These are phyloP conservation scores for Phyllosticta ampelicida DNA, from an alignment of 2,329 filamentous ascomycete species.

Conservation along the genomic window DNA sequence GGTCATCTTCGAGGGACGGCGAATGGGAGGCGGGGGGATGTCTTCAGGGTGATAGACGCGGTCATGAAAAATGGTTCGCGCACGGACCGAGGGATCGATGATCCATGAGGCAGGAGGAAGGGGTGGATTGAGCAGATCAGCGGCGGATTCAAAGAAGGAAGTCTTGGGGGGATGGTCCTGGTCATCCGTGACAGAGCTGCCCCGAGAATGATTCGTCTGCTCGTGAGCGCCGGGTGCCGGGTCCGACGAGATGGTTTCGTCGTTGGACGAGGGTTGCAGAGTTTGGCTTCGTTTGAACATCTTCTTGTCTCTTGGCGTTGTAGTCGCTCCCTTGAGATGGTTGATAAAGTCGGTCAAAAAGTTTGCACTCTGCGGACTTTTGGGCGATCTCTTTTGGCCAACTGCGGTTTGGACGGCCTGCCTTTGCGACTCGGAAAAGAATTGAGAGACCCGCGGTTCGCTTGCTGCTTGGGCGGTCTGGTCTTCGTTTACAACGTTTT, in stretches of 20 bases:
- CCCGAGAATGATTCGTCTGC: conserved; percentile 1
- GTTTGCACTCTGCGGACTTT: not conserved
- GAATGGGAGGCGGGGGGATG: conserved; percentile 67
- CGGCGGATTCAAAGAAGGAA: conserved; percentile 88
- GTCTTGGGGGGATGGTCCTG: conserved; percentile 72
- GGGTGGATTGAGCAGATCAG: conserved; percentile 83
- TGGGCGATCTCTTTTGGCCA: conserved; percentile 22
- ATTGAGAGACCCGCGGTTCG: conserved; percentile 22
- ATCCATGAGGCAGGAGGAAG: conserved; percentile 73
- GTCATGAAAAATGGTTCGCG: conserved; percentile 92
- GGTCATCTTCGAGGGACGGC: conserved; percentile 21
- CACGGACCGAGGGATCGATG: conserved; percentile 68
- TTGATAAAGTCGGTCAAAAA: conserved; percentile 6
- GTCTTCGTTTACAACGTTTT: conserved; percentile 56
- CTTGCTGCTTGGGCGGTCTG: conserved; percentile 37
- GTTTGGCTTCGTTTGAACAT: conserved; percentile 59
- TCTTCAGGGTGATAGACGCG: conserved; percentile 88
- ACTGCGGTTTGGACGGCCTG: conserved; percentile 28
- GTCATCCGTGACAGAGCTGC: conserved; percentile 32
- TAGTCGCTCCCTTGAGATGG: conserved; percentile 42
- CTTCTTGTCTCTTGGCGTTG: conserved; percentile 57
- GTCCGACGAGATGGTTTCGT: conserved; percentile 9
- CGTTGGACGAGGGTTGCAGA: conserved; percentile 37
- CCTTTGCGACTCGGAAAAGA: conserved; percentile 17
- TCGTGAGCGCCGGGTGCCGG: not conserved